Conservation (phyloP, 768 basidiomycete genomes). For the Boletus subparvulus region DNA sequence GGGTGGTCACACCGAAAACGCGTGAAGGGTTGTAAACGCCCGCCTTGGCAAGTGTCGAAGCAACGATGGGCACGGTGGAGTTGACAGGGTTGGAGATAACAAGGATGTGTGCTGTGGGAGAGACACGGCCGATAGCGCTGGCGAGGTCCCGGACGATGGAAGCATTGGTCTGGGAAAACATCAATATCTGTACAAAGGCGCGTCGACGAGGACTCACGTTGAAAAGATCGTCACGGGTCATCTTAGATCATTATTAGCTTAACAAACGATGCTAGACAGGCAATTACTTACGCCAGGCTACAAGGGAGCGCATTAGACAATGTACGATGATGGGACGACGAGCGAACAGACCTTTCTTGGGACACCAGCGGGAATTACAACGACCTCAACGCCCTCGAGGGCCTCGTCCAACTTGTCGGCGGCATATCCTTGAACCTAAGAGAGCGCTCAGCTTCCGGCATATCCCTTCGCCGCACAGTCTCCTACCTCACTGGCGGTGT, state of each 20-base stretch:
- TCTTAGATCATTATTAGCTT: slow-evolving; percentile 48
- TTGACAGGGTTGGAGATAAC: slow-evolving; percentile 99
- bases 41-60: slow-evolving; percentile 84
- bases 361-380: slow-evolving; percentile 98
- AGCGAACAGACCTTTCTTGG: slow-evolving; percentile 79
- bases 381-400: slow-evolving; percentile 84
- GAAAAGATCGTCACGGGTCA: slow-evolving; percentile 97
- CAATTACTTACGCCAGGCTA: slow-evolving; percentile 76
- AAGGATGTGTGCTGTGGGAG: slow-evolving; percentile 89
- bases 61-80: slow-evolving; percentile 97
- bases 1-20: slow-evolving; percentile 95
- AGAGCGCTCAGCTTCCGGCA: slow-evolving; percentile 8
- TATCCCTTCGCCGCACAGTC: not conserved
- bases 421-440: slow-evolving; percentile 76
- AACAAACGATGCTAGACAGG: slow-evolving; percentile 1
- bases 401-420: slow-evolving; percentile 89
- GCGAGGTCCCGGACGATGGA: slow-evolving; percentile 98
- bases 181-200: not conserved
- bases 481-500: slow-evolving; percentile 80
- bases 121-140: slow-evolving; percentile 75
- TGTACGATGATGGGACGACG: not conserved
- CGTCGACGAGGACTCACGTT: slow-evolving; percentile 57
- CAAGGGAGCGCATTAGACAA: slow-evolving; percentile 30
- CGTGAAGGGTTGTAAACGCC: slow-evolving; percentile 88
- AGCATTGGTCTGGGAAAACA: slow-evolving; percentile 75